phyloP scores from a whole-genome alignment of 345 rosid species.

The Eutrema japonicum region DNA sequence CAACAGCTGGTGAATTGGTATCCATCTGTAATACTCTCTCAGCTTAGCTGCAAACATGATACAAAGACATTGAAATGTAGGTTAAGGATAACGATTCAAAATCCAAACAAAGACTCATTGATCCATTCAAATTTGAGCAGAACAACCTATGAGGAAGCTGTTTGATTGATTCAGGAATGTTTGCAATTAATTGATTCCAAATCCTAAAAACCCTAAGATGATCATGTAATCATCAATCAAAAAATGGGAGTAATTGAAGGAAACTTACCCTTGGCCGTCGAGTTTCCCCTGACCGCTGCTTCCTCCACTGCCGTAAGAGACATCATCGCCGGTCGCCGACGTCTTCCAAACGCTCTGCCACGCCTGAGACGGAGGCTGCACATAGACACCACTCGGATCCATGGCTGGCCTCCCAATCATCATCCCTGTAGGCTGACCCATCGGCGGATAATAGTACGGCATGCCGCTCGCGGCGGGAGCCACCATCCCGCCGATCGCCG shows the following conservation, averaged over 20 bases:
- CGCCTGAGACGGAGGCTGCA: constrained; percentile 91
- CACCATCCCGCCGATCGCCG: constrained; percentile 59
- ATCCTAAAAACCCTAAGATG: constrained; percentile 12
- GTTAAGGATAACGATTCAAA: background rate
- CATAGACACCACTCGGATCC: constrained; percentile 71
- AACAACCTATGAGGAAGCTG: background rate
- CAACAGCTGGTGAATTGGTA: constrained; percentile 36
- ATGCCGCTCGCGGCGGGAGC: constrained; percentile 78
- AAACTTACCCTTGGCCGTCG: constrained; percentile 57
- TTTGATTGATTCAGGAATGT: background rate
- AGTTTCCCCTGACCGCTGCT: constrained; percentile 73
- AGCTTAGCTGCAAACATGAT: constrained; percentile 53
- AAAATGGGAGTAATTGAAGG: background rate
- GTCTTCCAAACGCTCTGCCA: constrained; percentile 97
- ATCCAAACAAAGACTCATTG: constrained; percentile 6
- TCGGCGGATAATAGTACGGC: constrained; percentile 85
- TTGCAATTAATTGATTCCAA: background rate
- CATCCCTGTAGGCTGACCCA: constrained; percentile 87
- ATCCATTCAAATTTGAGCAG: background rate
- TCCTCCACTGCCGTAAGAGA: constrained; percentile 65
- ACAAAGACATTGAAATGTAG: constrained; percentile 18
- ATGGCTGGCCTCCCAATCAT: constrained; percentile 90
- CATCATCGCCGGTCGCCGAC: constrained; percentile 65
- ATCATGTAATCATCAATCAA: constrained; percentile 13
- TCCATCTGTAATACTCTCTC: constrained; percentile 27